phyloP scores from a whole-genome alignment of 2,329 filamentous ascomycete genomes.

The Ophiostoma novo-ulmi region DNA sequence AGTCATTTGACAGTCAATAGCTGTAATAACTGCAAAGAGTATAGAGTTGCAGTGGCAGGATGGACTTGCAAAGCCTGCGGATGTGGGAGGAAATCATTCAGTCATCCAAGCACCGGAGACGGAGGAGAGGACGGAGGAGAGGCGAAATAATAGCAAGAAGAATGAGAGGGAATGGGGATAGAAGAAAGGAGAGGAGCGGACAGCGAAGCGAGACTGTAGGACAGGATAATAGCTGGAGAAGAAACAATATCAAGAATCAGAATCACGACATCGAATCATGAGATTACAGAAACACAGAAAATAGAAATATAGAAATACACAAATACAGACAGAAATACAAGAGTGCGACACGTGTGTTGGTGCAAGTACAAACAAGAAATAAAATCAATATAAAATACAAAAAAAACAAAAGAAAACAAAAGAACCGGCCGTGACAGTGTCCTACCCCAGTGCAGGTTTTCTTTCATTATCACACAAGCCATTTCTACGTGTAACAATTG shows the following conservation, averaged over 20 bases:
- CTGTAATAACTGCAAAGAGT: no score
- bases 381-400: neutral
- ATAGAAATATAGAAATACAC: no score
- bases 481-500: neutral
- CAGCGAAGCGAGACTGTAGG: neutral
- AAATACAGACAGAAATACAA: no score
- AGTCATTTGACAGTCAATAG: neutral
- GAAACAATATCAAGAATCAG: neutral
- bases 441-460: conserved; percentile 3
- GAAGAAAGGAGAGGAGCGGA: neutral
- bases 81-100: no score
- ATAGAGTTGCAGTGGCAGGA: no score
- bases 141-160: no score
- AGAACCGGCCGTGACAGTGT: neutral
- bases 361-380: neutral
- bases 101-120: neutral
- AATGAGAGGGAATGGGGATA: no score
- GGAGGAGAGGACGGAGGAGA: neutral
- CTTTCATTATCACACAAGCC: neutral
- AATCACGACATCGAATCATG: neutral
- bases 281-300: neutral
- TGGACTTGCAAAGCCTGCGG: no score
- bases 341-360: neutral
- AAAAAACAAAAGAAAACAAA: neutral
- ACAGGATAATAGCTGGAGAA: neutral